Evolutionary conservation across 352 stramenopile genomes (phyloP), one percentile per base, ranked within the genome.

Genomic region (Phytophthora pluvialis): DNA sequence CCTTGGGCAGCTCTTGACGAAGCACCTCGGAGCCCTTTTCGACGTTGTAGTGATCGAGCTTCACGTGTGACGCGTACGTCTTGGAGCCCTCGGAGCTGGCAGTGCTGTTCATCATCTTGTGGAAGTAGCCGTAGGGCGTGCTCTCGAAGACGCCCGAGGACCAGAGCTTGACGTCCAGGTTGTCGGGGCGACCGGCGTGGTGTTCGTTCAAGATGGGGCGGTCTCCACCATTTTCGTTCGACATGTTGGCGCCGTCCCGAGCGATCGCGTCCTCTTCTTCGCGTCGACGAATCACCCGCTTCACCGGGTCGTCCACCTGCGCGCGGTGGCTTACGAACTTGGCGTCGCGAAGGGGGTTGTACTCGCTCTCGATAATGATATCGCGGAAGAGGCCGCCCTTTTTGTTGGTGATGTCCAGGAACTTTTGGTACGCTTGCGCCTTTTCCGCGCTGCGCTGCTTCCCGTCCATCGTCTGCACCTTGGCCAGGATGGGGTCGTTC

Each of bases 331-430:
- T 72, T 1, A 93, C 13, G 49, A 78, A 85, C 58, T 86, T 86
- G 28, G 79, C 68, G 39, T 93, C 82, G 25, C 75, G 70, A n/a
- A 93, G 67, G 52, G 82, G 85, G 45, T 91, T 90, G 66, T 93
- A 93, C 68, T 93, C 82, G 70, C 81, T 93, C 52, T 91, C 82
- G 47, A 91, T 93, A 62, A 91, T 93, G 58, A 93, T 93, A 54
- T 93, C 85, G 50, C 85, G 85, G 45, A 91, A 93, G 53, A 93
- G 71, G 8, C 81, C 81, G 7, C 80, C 82, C 53, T 92, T 92
- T 67, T 91, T 91, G 73, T 91, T 90, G 44, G 81, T 90, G 64
- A 89, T 89, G 59, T 91, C 83, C 10, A 93, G 67, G 52, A 91
- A 93, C 47, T 82, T 84, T 60, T 90, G 79, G 51, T 93, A 91